Evolutionary conservation across 2,329 filamentous ascomycete genomes (phyloP).

Genomic region (Diaporthe citrichinensis): DNA sequence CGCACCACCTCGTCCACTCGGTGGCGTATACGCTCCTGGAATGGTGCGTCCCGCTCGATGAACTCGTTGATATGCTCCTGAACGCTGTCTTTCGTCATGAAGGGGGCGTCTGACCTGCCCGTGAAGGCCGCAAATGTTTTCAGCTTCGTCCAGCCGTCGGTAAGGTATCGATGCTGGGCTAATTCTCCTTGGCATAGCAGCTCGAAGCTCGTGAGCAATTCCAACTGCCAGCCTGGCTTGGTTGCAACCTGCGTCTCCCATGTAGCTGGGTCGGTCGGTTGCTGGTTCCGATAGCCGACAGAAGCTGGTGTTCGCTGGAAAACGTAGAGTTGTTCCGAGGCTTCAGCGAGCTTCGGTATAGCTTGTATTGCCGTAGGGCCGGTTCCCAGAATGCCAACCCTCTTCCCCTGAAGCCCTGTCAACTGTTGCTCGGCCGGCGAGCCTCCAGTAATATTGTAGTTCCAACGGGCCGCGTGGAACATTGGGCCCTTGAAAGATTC

Average conservation of each 20-base stretch:
- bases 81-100: slow-evolving; percentile 52
- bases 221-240: slow-evolving; percentile 63
- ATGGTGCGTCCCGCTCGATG: slow-evolving; percentile 57
- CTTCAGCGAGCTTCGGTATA: slow-evolving; percentile 60
- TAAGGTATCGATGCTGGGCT: slow-evolving; percentile 47
- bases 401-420: slow-evolving; percentile 61
- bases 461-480: slow-evolving; percentile 63
- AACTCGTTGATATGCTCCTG: slow-evolving; percentile 54
- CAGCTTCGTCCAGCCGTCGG: slow-evolving; percentile 60
- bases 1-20: slow-evolving; percentile 58
- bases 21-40: slow-evolving; percentile 57
- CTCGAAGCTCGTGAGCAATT: slow-evolving; percentile 61
- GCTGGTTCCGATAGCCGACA: slow-evolving; percentile 55
- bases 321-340: slow-evolving; percentile 66
- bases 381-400: slow-evolving; percentile 65
- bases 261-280: slow-evolving; percentile 56
- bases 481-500: slow-evolving; percentile 57
- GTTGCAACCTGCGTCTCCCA: slow-evolving; percentile 54
- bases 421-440: slow-evolving; percentile 55
- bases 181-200: slow-evolving; percentile 2
- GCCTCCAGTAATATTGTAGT: slow-evolving; percentile 60
- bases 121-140: slow-evolving; percentile 16
- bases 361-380: slow-evolving; percentile 64
- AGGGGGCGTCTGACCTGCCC: slow-evolving; percentile 51
- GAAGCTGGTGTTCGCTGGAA: slow-evolving; percentile 68